phyloP scores from a whole-genome alignment of 345 rosid species.

The Aquilaria yunnanensis region DNA sequence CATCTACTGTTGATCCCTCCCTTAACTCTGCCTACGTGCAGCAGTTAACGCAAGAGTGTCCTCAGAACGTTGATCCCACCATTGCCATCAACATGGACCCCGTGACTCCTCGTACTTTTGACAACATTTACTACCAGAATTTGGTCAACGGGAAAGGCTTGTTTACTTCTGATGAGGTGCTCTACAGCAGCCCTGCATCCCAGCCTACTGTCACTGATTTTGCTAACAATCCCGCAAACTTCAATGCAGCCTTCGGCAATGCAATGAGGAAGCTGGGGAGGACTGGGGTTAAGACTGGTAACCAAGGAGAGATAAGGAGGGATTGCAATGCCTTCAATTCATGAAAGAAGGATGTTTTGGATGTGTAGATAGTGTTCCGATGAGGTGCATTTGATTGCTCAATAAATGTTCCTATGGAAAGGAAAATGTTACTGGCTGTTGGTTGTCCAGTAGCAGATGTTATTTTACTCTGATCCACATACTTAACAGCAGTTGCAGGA shows the following conservation, averaged over 20 bases:
- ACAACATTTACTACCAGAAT: constrained; percentile 66
- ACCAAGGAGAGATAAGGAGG: constrained; percentile 52
- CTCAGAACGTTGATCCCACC: constrained; percentile 41
- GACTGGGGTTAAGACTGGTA: constrained; percentile 57
- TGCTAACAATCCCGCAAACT: constrained; percentile 44
- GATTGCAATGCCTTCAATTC: constrained; percentile 62
- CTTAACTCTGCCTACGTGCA: constrained; percentile 45
- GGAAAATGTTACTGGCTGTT: too few species aligned
- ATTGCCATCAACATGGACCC: constrained; percentile 55
- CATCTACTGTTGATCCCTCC: constrained; percentile 58
- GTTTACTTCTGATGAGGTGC: constrained; percentile 62
- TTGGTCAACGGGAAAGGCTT: constrained; percentile 68
- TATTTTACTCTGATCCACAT: too few species aligned
- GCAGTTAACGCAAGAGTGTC: constrained; percentile 51
- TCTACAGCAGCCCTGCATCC: constrained; percentile 44
- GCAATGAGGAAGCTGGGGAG: constrained; percentile 89
- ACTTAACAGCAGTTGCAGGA: too few species aligned
- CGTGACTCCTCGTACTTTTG: constrained; percentile 43
- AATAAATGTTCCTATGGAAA: not conserved
- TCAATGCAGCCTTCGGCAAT: constrained; percentile 43
- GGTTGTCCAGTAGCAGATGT: too few species aligned
- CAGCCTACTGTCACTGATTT: constrained; percentile 48
- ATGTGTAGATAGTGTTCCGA: not conserved
- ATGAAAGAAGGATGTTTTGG: constrained; percentile 6
- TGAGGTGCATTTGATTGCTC: not conserved